These are phyloP conservation scores for Phlebopus sp. DNA, from an alignment of 1,284 basidiomycete genomes.

Conservation along the genomic window DNA sequence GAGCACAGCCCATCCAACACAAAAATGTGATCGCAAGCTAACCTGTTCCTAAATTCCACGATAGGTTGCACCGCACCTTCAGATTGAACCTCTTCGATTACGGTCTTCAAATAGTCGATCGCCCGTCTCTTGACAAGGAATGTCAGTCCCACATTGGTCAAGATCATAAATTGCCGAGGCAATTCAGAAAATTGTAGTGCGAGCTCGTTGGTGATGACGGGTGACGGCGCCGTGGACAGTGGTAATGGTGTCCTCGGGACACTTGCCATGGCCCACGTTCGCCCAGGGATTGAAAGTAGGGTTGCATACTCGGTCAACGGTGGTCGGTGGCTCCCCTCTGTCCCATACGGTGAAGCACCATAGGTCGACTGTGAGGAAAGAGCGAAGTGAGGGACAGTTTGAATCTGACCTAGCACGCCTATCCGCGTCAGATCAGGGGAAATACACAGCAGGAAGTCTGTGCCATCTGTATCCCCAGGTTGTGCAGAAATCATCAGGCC, in stretches of 20 bases:
- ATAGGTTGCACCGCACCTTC: slow-evolving; percentile 68
- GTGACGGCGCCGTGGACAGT: slow-evolving; percentile 42
- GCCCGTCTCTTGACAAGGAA: slow-evolving; percentile 83
- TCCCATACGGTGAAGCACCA: slow-evolving; percentile 37
- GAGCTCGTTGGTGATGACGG: slow-evolving; percentile 70
- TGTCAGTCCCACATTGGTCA: slow-evolving; percentile 83
- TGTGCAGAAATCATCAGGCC: slow-evolving; percentile 69
- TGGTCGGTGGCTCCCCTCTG: slow-evolving; percentile 49
- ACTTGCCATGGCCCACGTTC: slow-evolving; percentile 79
- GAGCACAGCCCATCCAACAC: slow-evolving; percentile 4
- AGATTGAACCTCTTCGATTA: slow-evolving; percentile 67
- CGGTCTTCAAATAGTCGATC: slow-evolving; percentile 76
- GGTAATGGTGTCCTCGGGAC: slow-evolving; percentile 40
- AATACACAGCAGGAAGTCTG: slow-evolving; percentile 73
- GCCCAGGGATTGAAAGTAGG: slow-evolving; percentile 72
- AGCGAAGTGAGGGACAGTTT: slow-evolving; percentile 40
- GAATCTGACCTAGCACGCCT: slow-evolving; percentile 59
- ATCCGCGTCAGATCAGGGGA: slow-evolving; percentile 75
- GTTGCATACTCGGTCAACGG: slow-evolving; percentile 75
- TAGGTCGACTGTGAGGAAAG: slow-evolving; percentile 37
- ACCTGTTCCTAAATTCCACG: slow-evolving; percentile 74
- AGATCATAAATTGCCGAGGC: slow-evolving; percentile 77
- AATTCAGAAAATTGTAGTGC: slow-evolving; percentile 75
- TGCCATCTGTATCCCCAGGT: slow-evolving; percentile 67
- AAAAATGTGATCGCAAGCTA: slow-evolving; percentile 15